Evolutionary conservation across 2,329 filamentous ascomycete species (phyloP).

Genomic region (Trichoderma oligosporum): DNA sequence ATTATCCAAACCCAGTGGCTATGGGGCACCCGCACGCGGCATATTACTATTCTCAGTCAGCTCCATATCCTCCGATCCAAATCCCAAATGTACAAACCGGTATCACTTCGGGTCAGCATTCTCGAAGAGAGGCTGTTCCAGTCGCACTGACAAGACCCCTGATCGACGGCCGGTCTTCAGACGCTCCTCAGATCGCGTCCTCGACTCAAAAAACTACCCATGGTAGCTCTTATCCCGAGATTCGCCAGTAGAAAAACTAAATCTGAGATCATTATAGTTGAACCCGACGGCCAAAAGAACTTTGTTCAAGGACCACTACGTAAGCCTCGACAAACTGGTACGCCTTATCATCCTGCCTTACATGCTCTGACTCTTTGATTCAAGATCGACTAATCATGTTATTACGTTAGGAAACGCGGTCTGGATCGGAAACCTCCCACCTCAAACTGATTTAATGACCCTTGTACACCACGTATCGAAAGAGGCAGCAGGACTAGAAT

Average conservation of each 20-base stretch:
- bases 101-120: slow-evolving; percentile 37
- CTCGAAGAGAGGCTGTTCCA: slow-evolving; percentile 25
- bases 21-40: slow-evolving; percentile 40
- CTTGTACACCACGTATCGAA: slow-evolving; percentile 89
- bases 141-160: slow-evolving; percentile 26
- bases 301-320: slow-evolving; percentile 35
- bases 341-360: slow-evolving; percentile 25
- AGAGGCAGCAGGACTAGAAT: slow-evolving; percentile 75
- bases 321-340: slow-evolving; percentile 57
- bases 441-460: slow-evolving; percentile 73
- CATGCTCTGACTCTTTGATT: background rate
- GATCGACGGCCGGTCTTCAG: background rate
- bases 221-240: background rate
- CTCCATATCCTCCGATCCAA: slow-evolving; percentile 37
- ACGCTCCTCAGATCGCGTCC: background rate
- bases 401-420: slow-evolving; percentile 67
- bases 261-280: background rate
- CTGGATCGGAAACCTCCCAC: slow-evolving; percentile 93
- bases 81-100: slow-evolving; percentile 32
- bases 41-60: slow-evolving; percentile 45
- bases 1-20: slow-evolving; percentile 43
- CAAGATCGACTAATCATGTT: background rate
- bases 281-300: slow-evolving; percentile 17
- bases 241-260: background rate
- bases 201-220: background rate